A percentile compares a stretch with the other conserved stretches of the same genome.
phyloP scores from a whole-genome alignment of 2,329 filamentous ascomycete species.

The Furcasterigmium sp. region DNA sequence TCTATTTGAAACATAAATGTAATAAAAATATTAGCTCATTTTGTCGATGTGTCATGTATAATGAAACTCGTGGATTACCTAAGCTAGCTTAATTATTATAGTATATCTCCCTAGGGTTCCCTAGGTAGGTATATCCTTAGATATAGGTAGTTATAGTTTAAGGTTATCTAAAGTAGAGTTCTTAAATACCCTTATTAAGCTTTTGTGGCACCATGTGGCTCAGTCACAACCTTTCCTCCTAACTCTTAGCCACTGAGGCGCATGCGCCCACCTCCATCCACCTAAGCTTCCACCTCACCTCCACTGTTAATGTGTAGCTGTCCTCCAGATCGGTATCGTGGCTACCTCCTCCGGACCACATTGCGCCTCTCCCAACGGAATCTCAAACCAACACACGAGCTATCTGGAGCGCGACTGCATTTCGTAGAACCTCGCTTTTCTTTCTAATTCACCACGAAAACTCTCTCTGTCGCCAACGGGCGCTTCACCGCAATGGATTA shows the following conservation, averaged over 20 bases:
- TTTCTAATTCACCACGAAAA: not conserved
- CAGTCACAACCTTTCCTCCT: too few species aligned
- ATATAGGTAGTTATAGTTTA: not conserved
- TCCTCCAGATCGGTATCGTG: not conserved
- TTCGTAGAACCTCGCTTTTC: too few species aligned
- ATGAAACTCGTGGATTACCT: not conserved
- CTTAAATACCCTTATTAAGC: not conserved
- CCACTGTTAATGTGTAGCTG: too few species aligned
- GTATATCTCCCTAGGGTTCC: too few species aligned
- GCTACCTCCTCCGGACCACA: not conserved
- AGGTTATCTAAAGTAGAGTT: not conserved
- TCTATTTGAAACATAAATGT: not conserved
- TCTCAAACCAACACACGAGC: not conserved
- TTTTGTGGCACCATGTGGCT: not conserved
- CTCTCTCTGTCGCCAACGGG: not conserved
- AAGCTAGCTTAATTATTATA: too few species aligned
- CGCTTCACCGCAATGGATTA: constrained; percentile 64
- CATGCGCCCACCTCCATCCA: too few species aligned
- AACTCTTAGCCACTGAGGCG: too few species aligned
- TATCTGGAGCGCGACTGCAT: too few species aligned
- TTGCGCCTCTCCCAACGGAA: not conserved
- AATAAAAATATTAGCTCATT: not conserved
- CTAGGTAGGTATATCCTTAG: not conserved
- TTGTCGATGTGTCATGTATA: not conserved
- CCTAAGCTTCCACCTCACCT: too few species aligned